A percentile compares a stretch with the other conserved stretches of the same genome.
phyloP scores from a whole-genome alignment of 1,139 yeast species.

The Suhomyces yuchorum region DNA sequence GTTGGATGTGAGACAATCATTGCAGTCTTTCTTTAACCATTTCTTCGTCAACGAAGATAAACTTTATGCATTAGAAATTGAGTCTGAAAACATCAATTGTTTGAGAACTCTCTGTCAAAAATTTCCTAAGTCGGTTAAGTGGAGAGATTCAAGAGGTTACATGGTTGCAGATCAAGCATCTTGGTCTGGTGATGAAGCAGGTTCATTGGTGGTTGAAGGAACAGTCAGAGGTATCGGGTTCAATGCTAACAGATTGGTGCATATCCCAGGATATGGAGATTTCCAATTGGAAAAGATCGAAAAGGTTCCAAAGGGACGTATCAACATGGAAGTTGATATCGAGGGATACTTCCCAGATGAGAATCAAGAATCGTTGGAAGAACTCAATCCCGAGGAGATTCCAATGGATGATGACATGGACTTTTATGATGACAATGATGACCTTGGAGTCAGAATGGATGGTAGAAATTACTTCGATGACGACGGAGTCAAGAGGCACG shows the following conservation, averaged over 20 bases:
- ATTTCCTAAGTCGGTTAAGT: conserved; percentile 78
- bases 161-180: conserved; percentile 68
- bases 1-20: conserved; percentile 73
- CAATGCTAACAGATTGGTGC: conserved; percentile 73
- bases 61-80: conserved; percentile 67
- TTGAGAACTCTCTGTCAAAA: conserved; percentile 80
- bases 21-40: conserved; percentile 80
- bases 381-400: conserved; percentile 60
- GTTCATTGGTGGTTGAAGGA: conserved; percentile 67
- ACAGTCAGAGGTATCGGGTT: conserved; percentile 86
- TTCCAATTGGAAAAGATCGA: conserved; percentile 74
- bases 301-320: conserved; percentile 32
- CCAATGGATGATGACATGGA: conserved; percentile 51
- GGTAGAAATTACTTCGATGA: conserved; percentile 64
- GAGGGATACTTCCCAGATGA: conserved; percentile 47
- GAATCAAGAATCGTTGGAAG: conserved; percentile 66
- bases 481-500: conserved; percentile 30
- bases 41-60: conserved; percentile 88
- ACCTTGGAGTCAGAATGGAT: conserved; percentile 67
- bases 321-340: conserved; percentile 27
- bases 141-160: conserved; percentile 94
- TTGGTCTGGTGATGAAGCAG: conserved; percentile 42
- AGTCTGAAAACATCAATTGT: conserved; percentile 70
- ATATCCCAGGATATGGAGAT: conserved; percentile 89
- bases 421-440: conserved; percentile 45